Evolutionary conservation across 257 asterid genomes (phyloP), one percentile per base, ranked within the genome.

Genomic region (Lycium ferocissimum): DNA sequence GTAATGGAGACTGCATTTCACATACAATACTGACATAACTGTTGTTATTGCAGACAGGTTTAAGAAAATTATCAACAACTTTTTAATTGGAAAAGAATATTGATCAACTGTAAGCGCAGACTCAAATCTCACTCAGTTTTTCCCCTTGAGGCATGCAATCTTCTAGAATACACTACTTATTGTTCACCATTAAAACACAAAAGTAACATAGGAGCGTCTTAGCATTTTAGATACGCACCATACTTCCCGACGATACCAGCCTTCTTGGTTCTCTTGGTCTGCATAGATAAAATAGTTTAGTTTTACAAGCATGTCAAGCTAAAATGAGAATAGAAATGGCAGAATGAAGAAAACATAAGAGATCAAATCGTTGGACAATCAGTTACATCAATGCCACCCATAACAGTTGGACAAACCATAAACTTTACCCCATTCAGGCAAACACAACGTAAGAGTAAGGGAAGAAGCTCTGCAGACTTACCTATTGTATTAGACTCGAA

Each of bases 221-320:
- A 80, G 40, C 58, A 54, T 13, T 43, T 45, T 11, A 54, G 51
- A 26, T 20, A 78, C 89, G 2, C 85, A 91, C 93, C 93, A 45
- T 91, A 91, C 85, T 90, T 91, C 40, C 92, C 94, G 1, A 91
- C 94, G 56, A 90, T 91, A 40, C 94, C 94, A 12, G 89, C 93
- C 90, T 91, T 91, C 93, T 91, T 91, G 82, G 93, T 91, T 90
- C 94, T 88, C 89, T 91, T 91, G 56, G 94, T 89, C 93, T 91
- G 88, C 61, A 86, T 54, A n/a, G 71, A 72, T 38, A 11, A 71
- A 80, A 72, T 14, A 72, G 35, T 38, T 26, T 14, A 7, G 45
- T 10, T 47, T 61, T 26, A 66, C 5, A 49, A 7, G 22, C 62
- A 86, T 7, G 11, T 56, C 0, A 53, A 57, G 2, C 22, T 2